A percentile compares a stretch with the other conserved stretches of the same genome.
Evolutionary conservation across 169 alveolate genomes (phyloP).

Genomic region (Toxoplasma gondii): DNA sequence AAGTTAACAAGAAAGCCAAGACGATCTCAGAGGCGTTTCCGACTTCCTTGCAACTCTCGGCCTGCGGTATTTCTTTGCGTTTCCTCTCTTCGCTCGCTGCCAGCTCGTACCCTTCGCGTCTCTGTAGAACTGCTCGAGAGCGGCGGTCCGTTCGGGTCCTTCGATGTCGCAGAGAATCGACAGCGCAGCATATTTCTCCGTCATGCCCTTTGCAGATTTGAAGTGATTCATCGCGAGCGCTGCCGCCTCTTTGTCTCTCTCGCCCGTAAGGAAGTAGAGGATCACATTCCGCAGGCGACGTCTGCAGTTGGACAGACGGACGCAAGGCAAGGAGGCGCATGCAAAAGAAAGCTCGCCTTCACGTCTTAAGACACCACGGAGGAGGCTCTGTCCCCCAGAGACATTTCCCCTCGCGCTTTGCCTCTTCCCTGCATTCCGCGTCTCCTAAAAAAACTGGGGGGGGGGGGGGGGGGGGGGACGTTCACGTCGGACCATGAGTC

Average conservation of each 20-base stretch:
- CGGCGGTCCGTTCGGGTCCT: slow-evolving; percentile 20
- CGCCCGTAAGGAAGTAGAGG: slow-evolving; percentile 62
- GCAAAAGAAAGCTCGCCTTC: background rate
- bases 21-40: too few species aligned
- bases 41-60: too few species aligned
- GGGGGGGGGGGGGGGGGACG: too few species aligned
- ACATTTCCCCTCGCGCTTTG: too few species aligned
- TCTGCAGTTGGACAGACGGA: too few species aligned
- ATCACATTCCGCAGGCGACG: slow-evolving; percentile 70
- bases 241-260: slow-evolving; percentile 37
- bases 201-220: slow-evolving; percentile 51
- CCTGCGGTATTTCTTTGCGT: too few species aligned
- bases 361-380: too few species aligned
- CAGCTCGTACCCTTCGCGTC: slow-evolving; percentile 54
- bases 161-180: slow-evolving; percentile 29
- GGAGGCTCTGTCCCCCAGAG: too few species aligned
- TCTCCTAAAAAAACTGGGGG: too few species aligned
- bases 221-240: slow-evolving; percentile 51
- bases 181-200: slow-evolving; percentile 58
- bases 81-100: background rate
- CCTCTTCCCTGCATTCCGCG: too few species aligned
- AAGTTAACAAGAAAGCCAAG: too few species aligned
- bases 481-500: too few species aligned
- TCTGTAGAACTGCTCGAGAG: slow-evolving; percentile 51
- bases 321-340: slow-evolving; percentile 28